phyloP scores from a whole-genome alignment of 2,329 filamentous ascomycete genomes.

The Eutypa lata region DNA sequence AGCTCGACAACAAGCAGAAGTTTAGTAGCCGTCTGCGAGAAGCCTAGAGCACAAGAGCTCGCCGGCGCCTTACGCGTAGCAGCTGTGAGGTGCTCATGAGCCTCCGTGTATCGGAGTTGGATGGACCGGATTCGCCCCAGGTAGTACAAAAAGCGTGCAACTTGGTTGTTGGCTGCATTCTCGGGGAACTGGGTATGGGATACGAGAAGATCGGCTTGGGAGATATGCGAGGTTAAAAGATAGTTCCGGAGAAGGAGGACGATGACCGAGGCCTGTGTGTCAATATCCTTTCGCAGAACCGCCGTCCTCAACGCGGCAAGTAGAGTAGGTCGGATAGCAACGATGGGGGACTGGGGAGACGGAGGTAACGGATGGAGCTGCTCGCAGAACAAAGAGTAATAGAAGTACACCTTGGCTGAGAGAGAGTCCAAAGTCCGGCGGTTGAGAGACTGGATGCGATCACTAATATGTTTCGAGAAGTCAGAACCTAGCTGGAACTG shows the following conservation, averaged over 20 bases:
- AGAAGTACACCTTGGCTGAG: conserved; percentile 95
- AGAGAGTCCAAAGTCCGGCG: conserved; percentile 91
- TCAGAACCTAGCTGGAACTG: conserved; percentile 75
- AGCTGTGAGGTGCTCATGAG: conserved; percentile 88
- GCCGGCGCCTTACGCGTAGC: conserved; percentile 94
- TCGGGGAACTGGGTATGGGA: conserved; percentile 94
- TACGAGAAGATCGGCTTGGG: conserved; percentile 91
- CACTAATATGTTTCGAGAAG: conserved; percentile 80
- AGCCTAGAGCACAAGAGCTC: conserved; percentile 83
- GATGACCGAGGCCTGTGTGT: conserved; percentile 95
- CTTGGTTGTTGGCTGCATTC: conserved; percentile 95
- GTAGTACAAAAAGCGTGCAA: conserved; percentile 96
- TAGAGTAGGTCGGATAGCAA: conserved; percentile 80
- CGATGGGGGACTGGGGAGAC: conserved; percentile 82
- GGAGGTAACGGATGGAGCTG: conserved; percentile 83
- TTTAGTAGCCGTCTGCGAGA: conserved; percentile 95
- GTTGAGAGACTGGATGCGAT: conserved; percentile 85
- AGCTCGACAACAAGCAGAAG: conserved; percentile 94
- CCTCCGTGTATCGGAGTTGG: conserved; percentile 94
- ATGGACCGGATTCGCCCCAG: conserved; percentile 94
- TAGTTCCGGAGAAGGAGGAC: conserved; percentile 95
- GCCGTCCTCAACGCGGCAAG: conserved; percentile 87
- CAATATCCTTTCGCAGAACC: conserved; percentile 93
- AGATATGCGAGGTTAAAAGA: conserved; percentile 91
- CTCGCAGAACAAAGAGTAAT: conserved; percentile 94